A percentile compares a stretch with the other conserved stretches of the same genome.
These are phyloP conservation scores for Lepidopterella palustris DNA, from an alignment of 495 filamentous ascomycete species.

Conservation along the genomic window DNA sequence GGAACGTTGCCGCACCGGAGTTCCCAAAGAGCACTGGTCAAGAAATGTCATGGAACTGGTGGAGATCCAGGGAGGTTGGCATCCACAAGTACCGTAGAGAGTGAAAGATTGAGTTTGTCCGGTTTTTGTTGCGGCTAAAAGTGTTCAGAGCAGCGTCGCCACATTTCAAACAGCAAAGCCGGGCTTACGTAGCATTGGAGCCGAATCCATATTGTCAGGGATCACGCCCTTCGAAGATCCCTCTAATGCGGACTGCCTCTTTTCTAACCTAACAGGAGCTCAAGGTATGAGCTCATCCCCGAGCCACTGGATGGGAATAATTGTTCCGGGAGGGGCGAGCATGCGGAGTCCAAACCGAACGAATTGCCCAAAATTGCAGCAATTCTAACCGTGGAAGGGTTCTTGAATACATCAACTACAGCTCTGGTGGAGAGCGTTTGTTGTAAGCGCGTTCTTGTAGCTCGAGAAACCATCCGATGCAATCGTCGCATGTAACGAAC, in stretches of 20 bases:
- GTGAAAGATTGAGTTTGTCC: neutral
- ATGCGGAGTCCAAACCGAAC: neutral
- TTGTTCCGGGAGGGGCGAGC: slow-evolving; percentile 3
- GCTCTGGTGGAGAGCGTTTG: neutral
- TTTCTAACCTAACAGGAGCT: neutral
- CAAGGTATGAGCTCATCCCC: neutral
- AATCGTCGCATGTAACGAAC: slow-evolving; percentile 1
- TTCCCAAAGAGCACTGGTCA: too few species aligned
- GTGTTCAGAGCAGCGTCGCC: neutral
- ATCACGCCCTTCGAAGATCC: neutral
- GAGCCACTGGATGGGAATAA: neutral
- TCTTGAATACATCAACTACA: neutral
- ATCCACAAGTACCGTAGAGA: neutral
- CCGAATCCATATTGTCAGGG: neutral
- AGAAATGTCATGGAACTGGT: too few species aligned
- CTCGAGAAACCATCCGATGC: slow-evolving; percentile 5
- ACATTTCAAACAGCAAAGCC: neutral
- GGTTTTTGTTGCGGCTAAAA: neutral
- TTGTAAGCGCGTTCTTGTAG: slow-evolving; percentile 1
- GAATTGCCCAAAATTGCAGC: neutral
- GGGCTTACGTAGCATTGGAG: neutral
- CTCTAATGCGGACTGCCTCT: neutral
- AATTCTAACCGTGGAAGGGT: neutral
- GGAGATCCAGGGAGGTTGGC: too few species aligned
- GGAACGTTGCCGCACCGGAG: too few species aligned